Percentiles rank a stretch among this genome's conserved stretches.
Evolutionary conservation across 139 green algal species (phyloP).

Genomic region (Picochlorum sp.): DNA sequence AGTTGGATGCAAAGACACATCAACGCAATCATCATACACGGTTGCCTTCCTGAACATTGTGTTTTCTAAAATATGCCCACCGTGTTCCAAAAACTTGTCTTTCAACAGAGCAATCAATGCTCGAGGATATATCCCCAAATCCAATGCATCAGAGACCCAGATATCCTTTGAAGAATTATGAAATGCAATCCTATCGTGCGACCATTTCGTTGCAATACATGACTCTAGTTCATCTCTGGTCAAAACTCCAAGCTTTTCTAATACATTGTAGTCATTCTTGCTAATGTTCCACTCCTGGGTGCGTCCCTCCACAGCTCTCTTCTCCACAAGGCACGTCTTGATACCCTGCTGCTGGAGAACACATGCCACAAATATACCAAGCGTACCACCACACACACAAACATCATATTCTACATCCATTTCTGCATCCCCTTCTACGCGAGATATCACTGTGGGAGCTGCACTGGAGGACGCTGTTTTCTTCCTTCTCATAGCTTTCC

Average conservation of each 20-base stretch:
- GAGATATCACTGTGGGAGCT: slow-evolving; percentile 4
- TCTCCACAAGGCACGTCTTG: slow-evolving; percentile 53
- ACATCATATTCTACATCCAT: slow-evolving; percentile 57
- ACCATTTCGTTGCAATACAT: slow-evolving; percentile 58
- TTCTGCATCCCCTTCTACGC: not conserved
- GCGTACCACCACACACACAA: slow-evolving; percentile 71
- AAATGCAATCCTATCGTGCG: slow-evolving; percentile 59
- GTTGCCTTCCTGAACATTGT: slow-evolving; percentile 38
- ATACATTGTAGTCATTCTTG: slow-evolving; percentile 24
- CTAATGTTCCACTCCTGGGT: slow-evolving; percentile 31
- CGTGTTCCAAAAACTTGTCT: slow-evolving; percentile 34
- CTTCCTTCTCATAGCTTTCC: slow-evolving; percentile 10
- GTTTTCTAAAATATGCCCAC: slow-evolving; percentile 47
- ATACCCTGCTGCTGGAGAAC: slow-evolving; percentile 58
- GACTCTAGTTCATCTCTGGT: slow-evolving; percentile 46
- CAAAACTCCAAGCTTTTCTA: slow-evolving; percentile 57
- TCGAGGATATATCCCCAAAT: slow-evolving; percentile 62
- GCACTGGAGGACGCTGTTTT: not conserved
- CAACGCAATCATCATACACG: slow-evolving; percentile 39
- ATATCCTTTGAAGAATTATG: slow-evolving; percentile 24
- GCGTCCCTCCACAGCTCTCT: slow-evolving; percentile 35
- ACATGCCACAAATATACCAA: slow-evolving; percentile 73
- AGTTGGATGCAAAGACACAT: slow-evolving; percentile 3
- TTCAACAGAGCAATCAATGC: slow-evolving; percentile 20
- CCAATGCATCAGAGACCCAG: slow-evolving; percentile 60